phyloP scores from a whole-genome alignment of 208 protist genomes.

The Lotmaria passim region DNA sequence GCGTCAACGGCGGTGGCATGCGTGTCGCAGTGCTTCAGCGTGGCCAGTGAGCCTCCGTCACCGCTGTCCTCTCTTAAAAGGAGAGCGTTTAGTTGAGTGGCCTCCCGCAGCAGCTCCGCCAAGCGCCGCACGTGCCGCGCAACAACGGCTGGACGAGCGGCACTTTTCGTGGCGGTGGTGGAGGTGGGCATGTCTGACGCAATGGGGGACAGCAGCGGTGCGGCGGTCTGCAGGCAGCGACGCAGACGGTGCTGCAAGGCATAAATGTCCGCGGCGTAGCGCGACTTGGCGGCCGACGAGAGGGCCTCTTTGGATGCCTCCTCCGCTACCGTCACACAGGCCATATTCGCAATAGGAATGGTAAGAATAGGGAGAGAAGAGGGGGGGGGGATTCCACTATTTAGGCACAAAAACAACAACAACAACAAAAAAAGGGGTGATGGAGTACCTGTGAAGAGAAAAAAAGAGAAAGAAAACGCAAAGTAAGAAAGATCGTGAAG shows the following conservation, averaged over 20 bases:
- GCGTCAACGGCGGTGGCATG: neutral
- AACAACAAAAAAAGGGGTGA: too few species aligned
- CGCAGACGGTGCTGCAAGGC: slow-evolving; percentile 19
- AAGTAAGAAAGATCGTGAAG: too few species aligned
- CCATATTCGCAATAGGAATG: neutral
- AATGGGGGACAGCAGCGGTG: neutral
- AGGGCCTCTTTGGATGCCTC: neutral
- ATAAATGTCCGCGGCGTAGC: slow-evolving; percentile 22
- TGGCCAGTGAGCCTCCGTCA: neutral
- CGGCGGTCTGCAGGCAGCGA: neutral
- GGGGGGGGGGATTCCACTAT: too few species aligned
- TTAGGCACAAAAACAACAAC: too few species aligned
- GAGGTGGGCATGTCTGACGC: neutral
- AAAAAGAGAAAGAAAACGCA: too few species aligned
- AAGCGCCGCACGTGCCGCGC: slow-evolving; percentile 21
- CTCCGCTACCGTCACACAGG: neutral
- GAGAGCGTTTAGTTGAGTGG: slow-evolving; percentile 8
- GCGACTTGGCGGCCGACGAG: slow-evolving; percentile 2
- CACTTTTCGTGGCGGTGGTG: neutral
- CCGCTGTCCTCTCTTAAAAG: neutral
- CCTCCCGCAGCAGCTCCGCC: slow-evolving; percentile 18
- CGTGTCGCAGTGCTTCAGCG: too few species aligned
- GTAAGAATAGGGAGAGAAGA: too few species aligned
- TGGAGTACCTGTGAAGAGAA: too few species aligned
- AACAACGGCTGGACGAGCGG: neutral